Conservation (phyloP, 768 basidiomycete genomes). For the Mycena vulgaris region DNA sequence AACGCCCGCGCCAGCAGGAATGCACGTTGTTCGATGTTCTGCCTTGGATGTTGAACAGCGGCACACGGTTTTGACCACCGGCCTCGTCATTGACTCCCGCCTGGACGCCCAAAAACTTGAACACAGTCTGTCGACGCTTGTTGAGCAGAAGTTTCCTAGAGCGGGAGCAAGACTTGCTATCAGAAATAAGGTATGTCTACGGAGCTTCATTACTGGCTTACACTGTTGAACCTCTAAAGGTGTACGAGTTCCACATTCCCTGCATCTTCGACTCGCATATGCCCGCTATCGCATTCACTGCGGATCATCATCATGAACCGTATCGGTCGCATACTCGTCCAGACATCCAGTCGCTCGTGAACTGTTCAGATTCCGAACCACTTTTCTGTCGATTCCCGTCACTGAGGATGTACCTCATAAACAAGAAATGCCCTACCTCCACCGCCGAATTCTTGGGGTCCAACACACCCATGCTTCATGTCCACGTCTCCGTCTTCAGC, state of each 20-base stretch:
- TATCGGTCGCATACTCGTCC: conserved; percentile 6
- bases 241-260: conserved; percentile 25
- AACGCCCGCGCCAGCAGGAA: background rate
- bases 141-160: conserved; percentile 24
- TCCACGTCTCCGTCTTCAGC: conserved; percentile 20
- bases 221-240: background rate
- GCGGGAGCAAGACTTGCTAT: conserved; percentile 26
- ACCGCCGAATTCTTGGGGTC: background rate
- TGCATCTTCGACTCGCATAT: background rate
- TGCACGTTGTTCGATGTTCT: conserved; percentile 1
- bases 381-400: background rate
- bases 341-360: background rate
- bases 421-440: background rate
- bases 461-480: conserved; percentile 16
- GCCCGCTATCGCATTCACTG: conserved; percentile 1
- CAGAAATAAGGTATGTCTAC: conserved; percentile 17
- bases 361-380: background rate
- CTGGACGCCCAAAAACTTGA: conserved; percentile 22
- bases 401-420: background rate
- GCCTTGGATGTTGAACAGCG: background rate
- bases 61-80: conserved; percentile 12
- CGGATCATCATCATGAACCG: background rate
- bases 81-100: conserved; percentile 17
- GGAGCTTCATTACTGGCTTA: background rate
- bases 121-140: conserved; percentile 1